phyloP scores from a whole-genome alignment of 1,284 basidiomycete species.

The Leccinum griseonigrum region DNA sequence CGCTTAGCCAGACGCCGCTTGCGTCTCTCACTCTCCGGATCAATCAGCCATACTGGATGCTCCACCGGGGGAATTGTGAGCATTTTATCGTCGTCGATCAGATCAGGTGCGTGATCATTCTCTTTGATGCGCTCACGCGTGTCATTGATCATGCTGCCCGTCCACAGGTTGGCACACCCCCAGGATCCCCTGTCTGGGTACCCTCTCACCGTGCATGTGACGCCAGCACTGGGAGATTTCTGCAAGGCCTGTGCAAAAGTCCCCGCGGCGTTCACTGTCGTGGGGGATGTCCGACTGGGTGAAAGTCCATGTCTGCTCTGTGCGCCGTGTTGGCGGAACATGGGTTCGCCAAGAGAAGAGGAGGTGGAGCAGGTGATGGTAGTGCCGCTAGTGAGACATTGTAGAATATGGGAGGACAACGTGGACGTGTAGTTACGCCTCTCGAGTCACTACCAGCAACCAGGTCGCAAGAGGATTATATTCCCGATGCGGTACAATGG shows the following conservation, averaged over 20 bases:
- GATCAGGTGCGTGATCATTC: slow-evolving; percentile 52
- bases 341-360: slow-evolving; percentile 50
- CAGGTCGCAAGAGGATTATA: neutral
- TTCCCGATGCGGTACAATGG: slow-evolving; percentile 2
- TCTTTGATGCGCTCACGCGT: neutral
- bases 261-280: slow-evolving; percentile 63
- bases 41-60: slow-evolving; percentile 75
- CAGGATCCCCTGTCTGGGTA: slow-evolving; percentile 56
- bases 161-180: slow-evolving; percentile 52
- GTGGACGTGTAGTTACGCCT: neutral
- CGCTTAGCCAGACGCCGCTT: slow-evolving; percentile 49
- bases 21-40: slow-evolving; percentile 55
- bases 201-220: slow-evolving; percentile 63
- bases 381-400: slow-evolving; percentile 50
- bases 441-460: neutral
- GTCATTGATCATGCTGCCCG: neutral
- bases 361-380: slow-evolving; percentile 45
- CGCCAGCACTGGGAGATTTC: slow-evolving; percentile 55
- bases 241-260: slow-evolving; percentile 69
- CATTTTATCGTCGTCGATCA: slow-evolving; percentile 73
- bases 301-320: slow-evolving; percentile 76
- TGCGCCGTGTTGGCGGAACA: slow-evolving; percentile 64
- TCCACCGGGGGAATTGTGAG: slow-evolving; percentile 79
- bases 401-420: slow-evolving; percentile 22
- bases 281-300: slow-evolving; percentile 68